These are phyloP conservation scores for Datisca glomerata DNA, from an alignment of 306 rosid species.

Conservation along the genomic window DNA sequence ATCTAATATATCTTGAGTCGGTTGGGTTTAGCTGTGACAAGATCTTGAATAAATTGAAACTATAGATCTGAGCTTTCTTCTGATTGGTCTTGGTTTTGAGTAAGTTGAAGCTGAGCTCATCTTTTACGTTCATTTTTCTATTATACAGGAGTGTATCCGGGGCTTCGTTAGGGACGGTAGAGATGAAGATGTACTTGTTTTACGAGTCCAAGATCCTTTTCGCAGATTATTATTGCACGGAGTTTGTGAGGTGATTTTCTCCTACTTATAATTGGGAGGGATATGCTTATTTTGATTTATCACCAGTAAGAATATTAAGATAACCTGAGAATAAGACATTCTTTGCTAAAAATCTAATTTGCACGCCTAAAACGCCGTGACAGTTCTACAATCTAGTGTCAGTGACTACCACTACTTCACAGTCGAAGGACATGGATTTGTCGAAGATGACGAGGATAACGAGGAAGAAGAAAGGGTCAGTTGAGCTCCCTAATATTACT, in stretches of 20 bases:
- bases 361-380: slow-evolving; percentile 5
- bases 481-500: slow-evolving; percentile 45
- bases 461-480: slow-evolving; percentile 41
- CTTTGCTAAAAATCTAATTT: background rate
- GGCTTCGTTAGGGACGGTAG: slow-evolving; percentile 31
- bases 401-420: slow-evolving; percentile 39
- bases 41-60: too few relatives aligned
- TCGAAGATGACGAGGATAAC: slow-evolving; percentile 56
- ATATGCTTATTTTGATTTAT: background rate
- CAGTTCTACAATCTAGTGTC: slow-evolving; percentile 84
- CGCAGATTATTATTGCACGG: slow-evolving; percentile 85
- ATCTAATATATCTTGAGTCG: too few relatives aligned
- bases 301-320: too few relatives aligned
- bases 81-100: too few relatives aligned
- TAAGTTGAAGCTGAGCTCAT: too few relatives aligned
- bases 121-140: too few relatives aligned
- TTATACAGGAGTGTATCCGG: slow-evolving; percentile 61
- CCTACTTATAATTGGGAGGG: background rate
- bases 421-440: slow-evolving; percentile 17
- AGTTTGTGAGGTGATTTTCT: slow-evolving; percentile 70
- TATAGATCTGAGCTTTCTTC: too few relatives aligned
- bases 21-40: too few relatives aligned
- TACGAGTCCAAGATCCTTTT: slow-evolving; percentile 67
- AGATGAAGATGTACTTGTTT: slow-evolving; percentile 38
- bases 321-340: too few relatives aligned